Base-by-base conservation (phyloP, 108 stramenopile species). In the Fragilaria crotonensis region DNA sequence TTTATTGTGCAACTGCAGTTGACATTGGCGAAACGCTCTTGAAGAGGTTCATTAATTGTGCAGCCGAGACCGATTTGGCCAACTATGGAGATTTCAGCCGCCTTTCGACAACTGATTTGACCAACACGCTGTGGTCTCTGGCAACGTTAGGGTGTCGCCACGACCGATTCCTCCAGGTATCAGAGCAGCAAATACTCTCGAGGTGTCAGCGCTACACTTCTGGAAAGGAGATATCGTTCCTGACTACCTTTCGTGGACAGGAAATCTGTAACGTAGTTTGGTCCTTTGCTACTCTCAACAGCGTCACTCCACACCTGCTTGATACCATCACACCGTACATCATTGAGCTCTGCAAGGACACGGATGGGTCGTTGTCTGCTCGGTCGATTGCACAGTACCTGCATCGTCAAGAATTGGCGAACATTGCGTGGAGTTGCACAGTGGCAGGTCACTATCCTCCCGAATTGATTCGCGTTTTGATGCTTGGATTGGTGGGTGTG, bases 241-340 rank as follows among this genome's bases (percentile, higher is more conserved):
- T 41, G 29, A 57, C 53, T 29, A 45, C 25, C 45, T 78, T 84
- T 46, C 70, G 66, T 25, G 84, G 78, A 0, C 90, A 93, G 68
- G 90, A 93, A 55, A 65, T 87, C 19, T 58, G 81, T 7, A 93
- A 93, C 54, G 33, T 82, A 5, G 55, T 89, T n/a, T 93, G 90
- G 90, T 62, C 83, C 5, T 64, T 84, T 50, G 87, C 84, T 51
- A 87, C 80, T 45, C 59, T 91, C 4, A 80, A 87, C 61, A 64
- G 67, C 33, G 68, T 50, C 31, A 61, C 72, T 31, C 54, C 48
- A 31, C 63, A 54, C 19, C 58, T 85, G 52, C 33, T 81, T 29
- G 76, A 79, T 36, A 58, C 52, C 9, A 23, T 79, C n/a, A 53
- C 76, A 32, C 67, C 71, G 11, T 75, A 79, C 58, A 55, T 79